Base-by-base conservation (phyloP, 805 yeast genomes). In the Ogataea trehaloabstinens region DNA sequence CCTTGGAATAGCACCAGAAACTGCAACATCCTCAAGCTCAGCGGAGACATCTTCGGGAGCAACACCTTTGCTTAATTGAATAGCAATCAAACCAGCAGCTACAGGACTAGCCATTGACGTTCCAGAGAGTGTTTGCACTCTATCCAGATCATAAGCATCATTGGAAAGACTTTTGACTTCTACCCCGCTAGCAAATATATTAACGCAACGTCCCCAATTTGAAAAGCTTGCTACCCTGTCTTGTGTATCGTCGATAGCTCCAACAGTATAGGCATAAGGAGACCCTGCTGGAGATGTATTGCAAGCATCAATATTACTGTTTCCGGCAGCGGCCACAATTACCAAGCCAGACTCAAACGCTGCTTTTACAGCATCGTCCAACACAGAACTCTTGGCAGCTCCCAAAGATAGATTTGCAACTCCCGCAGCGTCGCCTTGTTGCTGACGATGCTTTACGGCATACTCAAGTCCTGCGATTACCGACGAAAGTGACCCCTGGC, bases 201-300 rank as follows among this genome's bases (percentile, higher is more conserved):
- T 88, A 6, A 90, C 95, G 60, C 97, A 91, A n/a, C 70, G 67
- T 0, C 98, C 97, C 89, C 90, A 86, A 56, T 91, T 90, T n/a
- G 93, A 76, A 52, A 91, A 90, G 10, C 73, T 55, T 0, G 97
- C 95, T 24, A 89, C 68, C 3, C 68, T 51, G 51, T 87, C 95
- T 5, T 70, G 71, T 15, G 72, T 56, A 55, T 86, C 95, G 53
- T 88, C 91, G 35, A 89, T 78, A 3, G 96, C 95, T 1, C 96
- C 97, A 6, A 90, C 95, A 0, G 95, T 80, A 3, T 87, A 75
- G 0, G 86, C 88, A 35, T 66, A 66, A 1, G 64, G 65, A 1
- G 91, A 82, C 25, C 91, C 82, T 1, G 95, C 95, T 0, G 97
- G 97, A 40, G 95, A 85, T n/a, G 81, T 76, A 41, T 68, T 59